These are phyloP conservation scores for Limnanthes douglasii DNA, from an alignment of 345 rosid species.

Conservation along the genomic window DNA sequence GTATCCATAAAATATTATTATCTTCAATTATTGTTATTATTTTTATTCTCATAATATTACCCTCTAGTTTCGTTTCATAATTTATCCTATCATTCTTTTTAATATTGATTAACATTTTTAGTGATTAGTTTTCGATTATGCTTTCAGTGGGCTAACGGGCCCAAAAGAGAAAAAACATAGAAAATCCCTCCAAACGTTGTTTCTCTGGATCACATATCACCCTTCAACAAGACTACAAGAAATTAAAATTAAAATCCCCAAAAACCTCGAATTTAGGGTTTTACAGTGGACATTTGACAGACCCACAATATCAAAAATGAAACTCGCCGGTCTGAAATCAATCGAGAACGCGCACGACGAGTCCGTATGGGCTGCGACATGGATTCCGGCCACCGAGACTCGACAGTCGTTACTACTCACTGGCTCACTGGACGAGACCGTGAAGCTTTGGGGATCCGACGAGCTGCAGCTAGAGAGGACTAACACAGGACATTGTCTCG, in stretches of 20 bases:
- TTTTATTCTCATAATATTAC: no score
- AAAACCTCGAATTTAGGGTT: not conserved
- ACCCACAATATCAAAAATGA: conserved; percentile 34
- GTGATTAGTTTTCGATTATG: no score
- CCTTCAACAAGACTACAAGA: not conserved
- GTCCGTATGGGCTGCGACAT: conserved; percentile 85
- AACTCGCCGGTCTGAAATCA: conserved; percentile 77
- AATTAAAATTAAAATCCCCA: not conserved
- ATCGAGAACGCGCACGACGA: conserved; percentile 77
- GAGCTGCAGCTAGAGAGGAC: conserved; percentile 64
- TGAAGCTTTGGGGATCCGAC: conserved; percentile 72
- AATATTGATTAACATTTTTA: no score
- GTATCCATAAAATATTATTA: no score
- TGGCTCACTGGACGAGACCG: conserved; percentile 92
- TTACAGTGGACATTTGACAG: no score
- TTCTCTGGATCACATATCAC: no score
- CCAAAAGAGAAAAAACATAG: no score
- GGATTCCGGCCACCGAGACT: conserved; percentile 66
- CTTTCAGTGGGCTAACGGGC: no score
- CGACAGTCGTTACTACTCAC: conserved; percentile 65
- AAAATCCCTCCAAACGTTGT: no score
- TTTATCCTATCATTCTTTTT: no score
- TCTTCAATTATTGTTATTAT: no score
- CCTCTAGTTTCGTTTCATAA: no score
- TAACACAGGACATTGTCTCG: conserved; percentile 84